Base-by-base conservation (phyloP, 2,329 filamentous ascomycete genomes). In the Neonectria ditissima region DNA sequence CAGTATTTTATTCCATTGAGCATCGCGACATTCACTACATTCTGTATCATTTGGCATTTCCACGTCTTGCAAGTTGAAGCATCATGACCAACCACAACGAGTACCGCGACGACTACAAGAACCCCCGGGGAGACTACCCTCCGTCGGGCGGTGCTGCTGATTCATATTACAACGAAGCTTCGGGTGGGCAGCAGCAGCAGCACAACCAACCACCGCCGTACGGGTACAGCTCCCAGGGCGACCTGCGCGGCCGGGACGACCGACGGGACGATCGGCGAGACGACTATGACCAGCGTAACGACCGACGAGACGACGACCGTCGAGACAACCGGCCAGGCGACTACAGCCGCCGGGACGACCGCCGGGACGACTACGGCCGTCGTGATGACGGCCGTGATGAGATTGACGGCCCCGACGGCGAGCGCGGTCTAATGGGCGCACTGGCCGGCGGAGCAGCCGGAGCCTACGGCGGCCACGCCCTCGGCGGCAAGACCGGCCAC, bases 371-470 rank as follows among this genome's bases (percentile, higher is more conserved):
- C 24, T 26, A 45, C 9, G 24, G 9, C 28, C 18, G 18, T 20
- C 53, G 20, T 2, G 24, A 51, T 10, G 52, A 50, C 10, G 43
- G 44, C 11, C 44, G 34, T 14, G 34, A 60, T 20, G 32, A 53
- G 24, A 68, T 59, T 0, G 73, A 62, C 2, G 76, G 72, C 4
- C 69, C 61, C 9, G 77, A 78, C 6, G 79, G 79, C n/a, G 80
- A 82, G 56, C 79, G 80, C 26, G 80, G 80, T 24, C 54, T 82
- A 14, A 73, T 80, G 65, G 80, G 80, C 44, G 79, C 78, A 1
- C 59, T 81, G 4, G 79, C 77, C 16, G 80, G 80, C 6, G 80
- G 77, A 41, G 75, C 79, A 0, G 80, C 78, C 39, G 80, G 80
- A 16, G 80, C 74, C 2, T 77, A 79, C 28, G 80, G 80, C 11